Conservation (phyloP, 495 filamentous ascomycete species). For the Pyrenula aspistea region DNA sequence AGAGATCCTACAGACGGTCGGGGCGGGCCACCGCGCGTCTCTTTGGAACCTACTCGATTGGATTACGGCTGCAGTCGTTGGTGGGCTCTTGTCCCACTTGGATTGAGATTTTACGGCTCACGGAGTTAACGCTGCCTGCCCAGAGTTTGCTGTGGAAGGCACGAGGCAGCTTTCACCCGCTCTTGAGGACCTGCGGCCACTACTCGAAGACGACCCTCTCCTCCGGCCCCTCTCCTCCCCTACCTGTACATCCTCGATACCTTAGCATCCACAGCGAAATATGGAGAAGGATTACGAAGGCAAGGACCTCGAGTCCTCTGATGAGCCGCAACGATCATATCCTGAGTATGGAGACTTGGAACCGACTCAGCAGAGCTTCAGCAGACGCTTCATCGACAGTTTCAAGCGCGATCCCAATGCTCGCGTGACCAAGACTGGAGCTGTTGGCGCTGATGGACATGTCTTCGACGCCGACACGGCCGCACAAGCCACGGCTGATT, state of each 20-base stretch:
- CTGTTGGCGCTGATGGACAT: conserved; percentile 43
- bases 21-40: too few species aligned
- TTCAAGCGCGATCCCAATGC: conserved; percentile 72
- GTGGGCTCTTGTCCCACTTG: too few species aligned
- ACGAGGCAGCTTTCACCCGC: too few species aligned
- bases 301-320: conserved; percentile 15
- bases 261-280: neutral
- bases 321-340: conserved; percentile 13
- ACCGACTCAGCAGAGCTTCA: conserved; percentile 16
- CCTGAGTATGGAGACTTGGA: conserved; percentile 29
- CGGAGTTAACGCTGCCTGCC: too few species aligned
- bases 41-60: too few species aligned
- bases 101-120: too few species aligned
- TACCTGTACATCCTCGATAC: neutral
- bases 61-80: too few species aligned
- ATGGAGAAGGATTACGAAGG: conserved; percentile 29
- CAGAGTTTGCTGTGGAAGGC: too few species aligned
- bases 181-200: too few species aligned
- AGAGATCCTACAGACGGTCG: too few species aligned
- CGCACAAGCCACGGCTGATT: conserved; percentile 60
- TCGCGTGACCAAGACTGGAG: conserved; percentile 41
- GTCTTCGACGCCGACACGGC: conserved; percentile 67
- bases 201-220: too few species aligned
- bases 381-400: conserved; percentile 53
- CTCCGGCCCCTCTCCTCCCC: neutral